phyloP scores from a whole-genome alignment of 1,284 basidiomycete species.

The Apiotrichum sp. region DNA sequence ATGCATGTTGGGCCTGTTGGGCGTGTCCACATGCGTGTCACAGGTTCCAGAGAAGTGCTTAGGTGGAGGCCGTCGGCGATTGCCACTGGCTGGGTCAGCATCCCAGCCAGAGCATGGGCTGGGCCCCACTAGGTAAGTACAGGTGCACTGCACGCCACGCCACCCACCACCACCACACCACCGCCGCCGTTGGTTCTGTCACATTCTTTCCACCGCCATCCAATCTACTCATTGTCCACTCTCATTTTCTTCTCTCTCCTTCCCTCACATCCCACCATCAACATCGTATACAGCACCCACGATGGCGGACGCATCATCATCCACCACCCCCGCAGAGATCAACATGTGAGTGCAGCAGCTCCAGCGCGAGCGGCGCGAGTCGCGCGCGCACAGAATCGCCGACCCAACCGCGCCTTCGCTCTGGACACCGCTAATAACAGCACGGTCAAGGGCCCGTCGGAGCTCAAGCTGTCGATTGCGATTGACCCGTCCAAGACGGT shows the following conservation, averaged over 20 bases:
- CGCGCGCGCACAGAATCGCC: too few species aligned
- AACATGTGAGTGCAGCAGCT: constrained; percentile 19
- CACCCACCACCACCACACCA: too few species aligned
- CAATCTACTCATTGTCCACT: background rate
- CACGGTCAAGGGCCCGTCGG: constrained; percentile 63
- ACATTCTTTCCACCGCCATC: background rate
- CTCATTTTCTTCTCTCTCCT: background rate
- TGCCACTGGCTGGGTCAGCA: too few species aligned
- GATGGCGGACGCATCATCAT: constrained; percentile 23
- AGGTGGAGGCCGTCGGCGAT: too few species aligned
- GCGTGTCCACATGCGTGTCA: too few species aligned
- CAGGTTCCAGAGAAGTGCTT: too few species aligned
- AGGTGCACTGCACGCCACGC: too few species aligned
- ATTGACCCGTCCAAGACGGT: constrained; percentile 67
- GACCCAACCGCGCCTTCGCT: too few species aligned
- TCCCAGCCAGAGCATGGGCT: too few species aligned
- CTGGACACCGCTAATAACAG: constrained; percentile 18
- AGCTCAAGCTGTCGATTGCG: constrained; percentile 79
- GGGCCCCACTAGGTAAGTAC: too few species aligned
- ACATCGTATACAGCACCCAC: background rate
- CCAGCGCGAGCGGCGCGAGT: too few species aligned
- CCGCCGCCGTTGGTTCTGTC: background rate
- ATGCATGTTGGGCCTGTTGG: too few species aligned
- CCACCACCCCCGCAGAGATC: constrained; percentile 14
- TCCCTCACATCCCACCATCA: background rate